Percentiles rank a stretch among this genome's conserved stretches.
Conservation (phyloP, 1,284 basidiomycete species). For the Coniferiporia sulphurascens region DNA sequence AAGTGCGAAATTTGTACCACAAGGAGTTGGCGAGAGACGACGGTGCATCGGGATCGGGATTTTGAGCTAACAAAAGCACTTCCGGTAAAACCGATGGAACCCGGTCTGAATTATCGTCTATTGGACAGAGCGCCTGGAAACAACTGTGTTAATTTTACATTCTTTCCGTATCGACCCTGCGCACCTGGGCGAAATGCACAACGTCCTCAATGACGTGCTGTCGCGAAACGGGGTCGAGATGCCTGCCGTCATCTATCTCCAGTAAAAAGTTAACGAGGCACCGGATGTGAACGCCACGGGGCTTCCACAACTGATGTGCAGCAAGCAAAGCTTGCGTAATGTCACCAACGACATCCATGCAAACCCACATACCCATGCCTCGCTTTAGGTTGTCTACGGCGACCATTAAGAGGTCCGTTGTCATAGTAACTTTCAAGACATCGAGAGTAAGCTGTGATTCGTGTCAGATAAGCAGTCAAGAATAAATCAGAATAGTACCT, state of each 20-base stretch:
- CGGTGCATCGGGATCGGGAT: conserved; percentile 52
- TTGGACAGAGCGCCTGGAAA: conserved; percentile 41
- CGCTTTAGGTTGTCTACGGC: conserved; percentile 63
- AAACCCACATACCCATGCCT: conserved; percentile 67
- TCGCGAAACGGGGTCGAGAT: conserved; percentile 49
- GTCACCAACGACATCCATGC: conserved; percentile 56
- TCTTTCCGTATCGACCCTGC: conserved; percentile 23
- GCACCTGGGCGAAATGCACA: conserved; percentile 48
- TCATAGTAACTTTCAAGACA: conserved; percentile 46
- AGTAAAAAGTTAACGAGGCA: conserved; percentile 54
- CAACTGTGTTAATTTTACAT: neutral
- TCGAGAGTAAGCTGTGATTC: conserved; percentile 50
- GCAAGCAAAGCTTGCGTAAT: conserved; percentile 57
- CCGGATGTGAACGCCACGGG: conserved; percentile 57
- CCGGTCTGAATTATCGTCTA: conserved; percentile 39
- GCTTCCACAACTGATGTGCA: conserved; percentile 58
- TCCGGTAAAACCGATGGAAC: conserved; percentile 62
- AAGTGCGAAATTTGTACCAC: conserved; percentile 74
- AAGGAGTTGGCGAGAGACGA: conserved; percentile 67
- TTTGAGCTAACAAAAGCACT: conserved; percentile 56
- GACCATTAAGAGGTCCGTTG: conserved; percentile 48
- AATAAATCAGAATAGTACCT: conserved; percentile 40
- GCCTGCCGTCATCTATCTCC: conserved; percentile 55
- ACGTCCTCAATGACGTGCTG: conserved; percentile 57
- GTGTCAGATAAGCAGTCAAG: conserved; percentile 1